Conservation (phyloP, 1,284 basidiomycete species). For the Ustilago lituana region DNA sequence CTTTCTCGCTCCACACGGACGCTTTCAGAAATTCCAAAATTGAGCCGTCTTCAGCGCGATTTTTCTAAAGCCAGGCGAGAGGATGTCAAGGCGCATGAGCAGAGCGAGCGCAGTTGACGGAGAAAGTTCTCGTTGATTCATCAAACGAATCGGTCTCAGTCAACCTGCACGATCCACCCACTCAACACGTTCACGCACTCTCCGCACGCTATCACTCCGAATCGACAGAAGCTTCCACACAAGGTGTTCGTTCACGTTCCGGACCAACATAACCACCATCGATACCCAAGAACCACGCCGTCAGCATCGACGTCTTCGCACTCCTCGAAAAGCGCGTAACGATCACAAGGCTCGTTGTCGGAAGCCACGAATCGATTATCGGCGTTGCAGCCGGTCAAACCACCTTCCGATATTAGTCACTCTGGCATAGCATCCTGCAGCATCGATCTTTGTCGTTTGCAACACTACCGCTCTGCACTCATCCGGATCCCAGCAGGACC, state of each 20-base stretch:
- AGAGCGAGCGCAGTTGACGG: neutral
- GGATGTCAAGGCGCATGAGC: neutral
- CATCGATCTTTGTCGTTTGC: neutral
- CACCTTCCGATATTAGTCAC: conserved; percentile 19
- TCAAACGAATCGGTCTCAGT: neutral
- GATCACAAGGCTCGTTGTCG: no score
- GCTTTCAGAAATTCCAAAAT: no score
- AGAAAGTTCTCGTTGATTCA: conserved; percentile 31
- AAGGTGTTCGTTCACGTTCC: no score
- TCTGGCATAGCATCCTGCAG: conserved; percentile 8
- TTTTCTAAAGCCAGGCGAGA: no score
- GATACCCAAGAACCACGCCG: no score
- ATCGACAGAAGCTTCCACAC: neutral
- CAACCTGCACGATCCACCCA: conserved; percentile 1
- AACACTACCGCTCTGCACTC: no score
- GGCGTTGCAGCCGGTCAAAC: conserved; percentile 5
- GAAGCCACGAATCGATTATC: no score
- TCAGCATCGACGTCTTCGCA: neutral
- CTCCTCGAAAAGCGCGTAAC: neutral
- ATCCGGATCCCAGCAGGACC: no score
- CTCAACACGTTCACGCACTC: neutral
- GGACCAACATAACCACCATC: no score
- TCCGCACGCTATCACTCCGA: neutral
- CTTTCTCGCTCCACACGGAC: no score
- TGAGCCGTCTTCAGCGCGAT: no score